Base-by-base conservation (phyloP, 768 basidiomycete species). In the Cantharellus anzutake region DNA sequence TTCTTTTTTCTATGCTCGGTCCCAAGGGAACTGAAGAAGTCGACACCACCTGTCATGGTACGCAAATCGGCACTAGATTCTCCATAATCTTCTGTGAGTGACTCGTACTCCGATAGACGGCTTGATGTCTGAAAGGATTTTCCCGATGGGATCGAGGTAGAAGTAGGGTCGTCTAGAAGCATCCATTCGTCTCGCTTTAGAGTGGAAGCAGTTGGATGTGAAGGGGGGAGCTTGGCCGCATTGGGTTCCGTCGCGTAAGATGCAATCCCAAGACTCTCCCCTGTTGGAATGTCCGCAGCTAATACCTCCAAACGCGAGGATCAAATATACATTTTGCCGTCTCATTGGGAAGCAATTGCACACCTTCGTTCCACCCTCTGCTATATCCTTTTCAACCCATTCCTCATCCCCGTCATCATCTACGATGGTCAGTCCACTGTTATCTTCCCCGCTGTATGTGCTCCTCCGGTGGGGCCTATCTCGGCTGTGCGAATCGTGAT, bases 21-120 rank as follows among this genome's bases (percentile, higher is more conserved):
- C 2, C 94, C 94, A 51, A 99, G 73, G 62, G 73, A 79, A 0
- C 86, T 83, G 74, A 98, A 98, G 72, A 96, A 93, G 70, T 98
- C 94, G 35, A 85, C 77, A 2, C 77, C 77, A 44, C 80, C 82
- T 2, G 71, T 74, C 51, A 75, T 67, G 3, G 74, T 79, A 5
- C 82, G 76, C 57, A 72, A 68, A 38, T 71, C 71, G 11, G 64
- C 65, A 7, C 74, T 70, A 2, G 71, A 63, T 56, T 82, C 81
- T 20, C 79, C 81, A 61, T 84, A 86, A 35, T 74, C 80, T 20
- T 88, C 84, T 3, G 79, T 82, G 38, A 82, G 71, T 3, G 78
- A 72, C 35, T 83, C 79, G 29, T 80, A 75, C 0, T 64, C 65
- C 69, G 5, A 62, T 60, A 37, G 51, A 29, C 14, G 14, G 66